Percentiles rank a stretch among this genome's conserved stretches.
These are phyloP conservation scores for Vitis riparia DNA, from an alignment of 164 flowering plant genomes.

Conservation along the genomic window DNA sequence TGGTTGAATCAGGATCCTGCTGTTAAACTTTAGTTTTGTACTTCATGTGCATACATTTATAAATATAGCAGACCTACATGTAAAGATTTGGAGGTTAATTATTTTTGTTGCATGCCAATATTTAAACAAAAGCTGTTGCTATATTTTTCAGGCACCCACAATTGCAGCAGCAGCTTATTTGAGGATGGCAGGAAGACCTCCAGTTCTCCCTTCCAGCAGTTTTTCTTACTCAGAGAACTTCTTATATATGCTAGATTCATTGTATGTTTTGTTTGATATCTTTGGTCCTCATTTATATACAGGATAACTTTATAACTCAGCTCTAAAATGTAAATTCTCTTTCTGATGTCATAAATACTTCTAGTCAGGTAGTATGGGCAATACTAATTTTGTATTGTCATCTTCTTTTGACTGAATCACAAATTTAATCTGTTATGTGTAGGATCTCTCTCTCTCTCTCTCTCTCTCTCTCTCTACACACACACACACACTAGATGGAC, in stretches of 20 bases:
- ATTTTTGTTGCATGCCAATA: background rate
- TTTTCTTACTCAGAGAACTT: constrained; percentile 98
- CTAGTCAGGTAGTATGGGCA: background rate
- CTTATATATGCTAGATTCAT: constrained; percentile 94
- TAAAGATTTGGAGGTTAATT: background rate
- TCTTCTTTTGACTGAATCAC: too few relatives aligned
- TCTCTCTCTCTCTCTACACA: too few relatives aligned
- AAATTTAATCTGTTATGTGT: too few relatives aligned
- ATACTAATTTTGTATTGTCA: background rate
- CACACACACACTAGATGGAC: background rate
- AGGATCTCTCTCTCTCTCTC: too few relatives aligned
- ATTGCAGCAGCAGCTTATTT: constrained; percentile 98
- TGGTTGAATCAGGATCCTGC: background rate
- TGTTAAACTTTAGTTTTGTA: background rate
- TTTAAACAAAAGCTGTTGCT: too few relatives aligned
- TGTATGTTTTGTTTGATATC: constrained; percentile 54
- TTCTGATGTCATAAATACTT: background rate
- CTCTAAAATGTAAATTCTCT: background rate
- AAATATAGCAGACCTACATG: background rate
- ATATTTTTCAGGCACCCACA: constrained; percentile 74
- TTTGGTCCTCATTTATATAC: constrained; percentile 1
- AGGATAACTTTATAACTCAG: background rate
- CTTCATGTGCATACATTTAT: background rate
- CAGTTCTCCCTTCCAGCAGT: constrained; percentile 92
- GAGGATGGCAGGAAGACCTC: constrained; percentile 98